A percentile compares a stretch with the other conserved stretches of the same genome.
Evolutionary conservation across 108 stramenopile genomes (phyloP).

Genomic region (Pelagomonas calceolata): DNA sequence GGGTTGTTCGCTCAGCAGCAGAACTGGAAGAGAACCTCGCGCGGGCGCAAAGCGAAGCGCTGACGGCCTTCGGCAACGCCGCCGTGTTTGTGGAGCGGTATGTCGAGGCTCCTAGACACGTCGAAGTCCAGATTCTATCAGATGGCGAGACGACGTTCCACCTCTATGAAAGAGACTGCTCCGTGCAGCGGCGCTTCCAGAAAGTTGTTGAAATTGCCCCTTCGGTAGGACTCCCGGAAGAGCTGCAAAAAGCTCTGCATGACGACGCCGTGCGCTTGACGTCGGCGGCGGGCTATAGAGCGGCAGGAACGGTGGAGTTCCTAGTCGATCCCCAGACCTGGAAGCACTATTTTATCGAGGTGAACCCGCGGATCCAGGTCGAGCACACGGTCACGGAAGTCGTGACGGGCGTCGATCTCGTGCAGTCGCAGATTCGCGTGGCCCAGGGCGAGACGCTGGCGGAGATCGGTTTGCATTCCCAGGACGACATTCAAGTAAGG

Average conservation of each 20-base stretch:
- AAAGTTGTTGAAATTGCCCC: conserved; percentile 97
- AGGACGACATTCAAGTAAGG: conserved; percentile 41
- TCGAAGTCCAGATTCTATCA: conserved; percentile 89
- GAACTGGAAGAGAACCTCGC: conserved; percentile 53
- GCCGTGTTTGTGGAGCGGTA: conserved; percentile 67
- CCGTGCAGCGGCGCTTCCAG: conserved; percentile 86
- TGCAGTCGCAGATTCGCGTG: conserved; percentile 79
- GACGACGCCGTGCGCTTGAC: conserved; percentile 71
- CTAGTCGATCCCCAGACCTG: conserved; percentile 55
- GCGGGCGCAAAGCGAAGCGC: conserved; percentile 56
- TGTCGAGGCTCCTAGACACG: conserved; percentile 73
- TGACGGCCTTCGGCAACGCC: conserved; percentile 69
- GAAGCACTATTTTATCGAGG: conserved; percentile 86
- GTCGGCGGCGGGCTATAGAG: conserved; percentile 72
- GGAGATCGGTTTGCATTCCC: conserved; percentile 49
- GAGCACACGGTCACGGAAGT: conserved; percentile 86
- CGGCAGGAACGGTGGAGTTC: conserved; percentile 95
- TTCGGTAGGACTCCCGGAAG: conserved; percentile 61
- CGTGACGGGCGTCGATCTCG: conserved; percentile 77
- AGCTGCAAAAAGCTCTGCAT: conserved; percentile 56
- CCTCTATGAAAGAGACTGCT: conserved; percentile 86
- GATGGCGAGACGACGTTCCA: conserved; percentile 82
- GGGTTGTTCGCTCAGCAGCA: conserved; percentile 53
- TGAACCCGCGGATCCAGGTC: conserved; percentile 91
- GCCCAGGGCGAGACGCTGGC: conserved; percentile 73